phyloP scores from a whole-genome alignment of 78 protist genomes.

The Bodo saltans region DNA sequence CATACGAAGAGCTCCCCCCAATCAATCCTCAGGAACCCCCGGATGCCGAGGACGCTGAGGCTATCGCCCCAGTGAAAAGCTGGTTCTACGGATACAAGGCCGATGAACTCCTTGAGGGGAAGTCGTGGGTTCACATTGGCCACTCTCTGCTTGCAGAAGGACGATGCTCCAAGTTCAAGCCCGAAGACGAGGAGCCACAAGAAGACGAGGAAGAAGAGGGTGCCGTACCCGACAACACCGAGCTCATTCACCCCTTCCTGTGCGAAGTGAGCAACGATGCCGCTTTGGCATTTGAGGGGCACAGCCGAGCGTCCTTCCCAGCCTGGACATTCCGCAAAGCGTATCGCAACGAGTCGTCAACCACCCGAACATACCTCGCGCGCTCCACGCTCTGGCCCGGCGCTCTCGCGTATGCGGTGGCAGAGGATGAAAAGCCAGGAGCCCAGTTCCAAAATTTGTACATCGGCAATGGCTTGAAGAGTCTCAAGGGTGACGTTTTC shows the following conservation, averaged over 20 bases:
- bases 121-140: conserved; percentile 27
- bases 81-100: background rate
- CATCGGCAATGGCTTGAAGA: conserved; percentile 39
- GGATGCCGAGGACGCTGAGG: conserved; percentile 15
- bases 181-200: conserved; percentile 26
- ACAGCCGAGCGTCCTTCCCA: background rate
- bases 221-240: background rate
- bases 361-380: background rate
- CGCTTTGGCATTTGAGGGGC: background rate
- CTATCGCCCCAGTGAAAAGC: background rate
- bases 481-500: background rate
- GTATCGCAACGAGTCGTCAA: background rate
- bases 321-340: conserved; percentile 28
- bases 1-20: background rate
- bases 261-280: background rate
- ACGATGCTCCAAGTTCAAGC: background rate
- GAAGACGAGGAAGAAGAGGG: conserved; percentile 12
- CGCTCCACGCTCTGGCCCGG: conserved; percentile 47
- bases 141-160: background rate
- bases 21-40: conserved; percentile 1
- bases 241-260: background rate
- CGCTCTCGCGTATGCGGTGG: conserved; percentile 5
- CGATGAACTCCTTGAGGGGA: background rate
- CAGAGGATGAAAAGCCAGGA: conserved; percentile 1
- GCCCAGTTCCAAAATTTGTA: conserved; percentile 1